These are phyloP conservation scores for Boletus speciosus DNA, from an alignment of 768 basidiomycete species.

Conservation along the genomic window DNA sequence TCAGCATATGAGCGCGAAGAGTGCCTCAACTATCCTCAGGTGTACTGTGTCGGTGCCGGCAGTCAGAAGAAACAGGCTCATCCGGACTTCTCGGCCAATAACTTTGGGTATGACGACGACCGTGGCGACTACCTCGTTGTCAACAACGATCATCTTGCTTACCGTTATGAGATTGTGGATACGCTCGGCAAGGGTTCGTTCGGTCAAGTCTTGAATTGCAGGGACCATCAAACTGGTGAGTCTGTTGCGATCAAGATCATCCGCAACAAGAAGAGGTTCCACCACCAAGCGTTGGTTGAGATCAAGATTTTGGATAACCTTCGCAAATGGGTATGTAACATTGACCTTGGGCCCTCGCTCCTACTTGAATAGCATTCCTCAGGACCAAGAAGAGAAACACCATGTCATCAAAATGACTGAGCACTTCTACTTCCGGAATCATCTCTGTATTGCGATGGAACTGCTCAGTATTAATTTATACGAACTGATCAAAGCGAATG, in stretches of 20 bases:
- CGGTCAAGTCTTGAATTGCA: constrained; percentile 93
- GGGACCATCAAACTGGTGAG: constrained; percentile 91
- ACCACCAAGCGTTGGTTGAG: constrained; percentile 97
- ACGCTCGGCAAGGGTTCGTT: constrained; percentile 98
- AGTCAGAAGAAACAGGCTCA: constrained; percentile 84
- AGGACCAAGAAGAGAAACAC: constrained; percentile 97
- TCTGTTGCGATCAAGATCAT: constrained; percentile 99
- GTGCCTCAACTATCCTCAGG: constrained; percentile 78
- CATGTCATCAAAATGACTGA: constrained; percentile 98
- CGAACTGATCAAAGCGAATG: constrained; percentile 98
- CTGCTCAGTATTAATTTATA: constrained; percentile 97
- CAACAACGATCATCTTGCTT: constrained; percentile 88
- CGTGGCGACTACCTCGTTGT: constrained; percentile 95
- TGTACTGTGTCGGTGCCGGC: constrained; percentile 78
- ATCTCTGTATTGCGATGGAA: constrained; percentile 98
- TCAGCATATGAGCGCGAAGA: constrained; percentile 90
- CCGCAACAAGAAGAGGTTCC: constrained; percentile 98
- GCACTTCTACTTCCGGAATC: constrained; percentile 96
- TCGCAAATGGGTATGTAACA: constrained; percentile 86
- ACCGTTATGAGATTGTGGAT: constrained; percentile 92
- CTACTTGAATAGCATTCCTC: constrained; percentile 27
- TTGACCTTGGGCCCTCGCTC: background rate
- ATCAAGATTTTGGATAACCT: constrained; percentile 97
- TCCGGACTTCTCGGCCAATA: constrained; percentile 70
- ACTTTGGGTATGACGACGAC: constrained; percentile 96